A percentile compares a stretch with the other conserved stretches of the same genome.
These are phyloP conservation scores for Cyclostephanos invisitatus DNA, from an alignment of 108 stramenopile genomes.

Conservation along the genomic window DNA sequence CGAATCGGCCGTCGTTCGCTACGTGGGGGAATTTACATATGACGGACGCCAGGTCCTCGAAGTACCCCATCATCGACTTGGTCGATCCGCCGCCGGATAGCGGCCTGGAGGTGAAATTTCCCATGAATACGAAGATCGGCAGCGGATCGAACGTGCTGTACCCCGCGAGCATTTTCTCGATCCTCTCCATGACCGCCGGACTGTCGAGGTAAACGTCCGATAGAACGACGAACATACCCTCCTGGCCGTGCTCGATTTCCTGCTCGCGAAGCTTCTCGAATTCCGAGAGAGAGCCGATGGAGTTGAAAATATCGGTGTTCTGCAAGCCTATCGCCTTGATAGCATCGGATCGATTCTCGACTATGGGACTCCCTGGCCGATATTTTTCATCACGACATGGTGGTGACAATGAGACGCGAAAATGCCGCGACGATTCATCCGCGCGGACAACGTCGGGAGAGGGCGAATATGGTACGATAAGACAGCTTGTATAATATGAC, in stretches of 20 bases:
- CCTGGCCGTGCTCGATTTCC: constrained; percentile 54
- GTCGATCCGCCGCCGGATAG: constrained; percentile 37
- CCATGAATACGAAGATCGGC: constrained; percentile 92
- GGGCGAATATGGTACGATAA: too few species aligned
- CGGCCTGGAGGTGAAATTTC: constrained; percentile 84
- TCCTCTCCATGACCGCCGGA: constrained; percentile 73
- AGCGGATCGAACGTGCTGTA: constrained; percentile 55
- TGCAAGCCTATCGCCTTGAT: constrained; percentile 68
- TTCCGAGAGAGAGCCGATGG: constrained; percentile 64
- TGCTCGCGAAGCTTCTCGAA: constrained; percentile 57
- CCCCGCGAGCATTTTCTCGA: constrained; percentile 77
- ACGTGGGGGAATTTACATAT: constrained; percentile 61
- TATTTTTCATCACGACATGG: not conserved
- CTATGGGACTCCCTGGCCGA: constrained; percentile 64
- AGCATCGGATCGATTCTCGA: constrained; percentile 64
- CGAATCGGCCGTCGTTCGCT: constrained; percentile 68
- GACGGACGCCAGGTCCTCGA: constrained; percentile 67
- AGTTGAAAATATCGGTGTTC: constrained; percentile 63
- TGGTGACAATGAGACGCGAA: not conserved
- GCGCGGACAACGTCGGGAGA: too few species aligned
- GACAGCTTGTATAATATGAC: too few species aligned
- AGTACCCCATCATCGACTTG: constrained; percentile 57
- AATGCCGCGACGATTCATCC: not conserved
- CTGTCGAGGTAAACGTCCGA: constrained; percentile 92
- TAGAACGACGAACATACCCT: constrained; percentile 82